Evolutionary conservation across 805 yeast species (phyloP).

Genomic region (Hanseniaspora meyeri): DNA sequence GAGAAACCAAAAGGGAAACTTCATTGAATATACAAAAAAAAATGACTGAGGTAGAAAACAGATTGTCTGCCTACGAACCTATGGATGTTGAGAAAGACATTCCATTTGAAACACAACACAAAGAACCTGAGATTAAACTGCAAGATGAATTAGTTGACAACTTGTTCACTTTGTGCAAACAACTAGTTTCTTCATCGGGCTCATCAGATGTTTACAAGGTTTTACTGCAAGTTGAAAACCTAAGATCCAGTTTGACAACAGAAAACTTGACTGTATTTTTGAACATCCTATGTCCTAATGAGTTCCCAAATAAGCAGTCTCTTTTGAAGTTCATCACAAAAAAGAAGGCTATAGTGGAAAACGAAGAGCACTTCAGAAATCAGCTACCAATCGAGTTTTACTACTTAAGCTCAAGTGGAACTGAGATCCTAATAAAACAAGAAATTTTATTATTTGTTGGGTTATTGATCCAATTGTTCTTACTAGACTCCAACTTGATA

Average conservation of each 20-base stretch:
- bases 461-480: slow-evolving; percentile 61
- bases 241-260: slow-evolving; percentile 53
- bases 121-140: slow-evolving; percentile 19
- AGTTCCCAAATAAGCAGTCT: slow-evolving; percentile 32
- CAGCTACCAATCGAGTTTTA: slow-evolving; percentile 27
- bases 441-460: slow-evolving; percentile 73
- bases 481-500: slow-evolving; percentile 50
- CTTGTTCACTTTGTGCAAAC: slow-evolving; percentile 26
- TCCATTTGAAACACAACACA: slow-evolving; percentile 10
- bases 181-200: slow-evolving; percentile 44
- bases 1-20: not conserved
- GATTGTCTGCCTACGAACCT: not conserved
- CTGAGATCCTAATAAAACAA: slow-evolving; percentile 41
- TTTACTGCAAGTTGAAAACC: slow-evolving; percentile 64
- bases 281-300: slow-evolving; percentile 41
- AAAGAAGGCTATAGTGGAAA: slow-evolving; percentile 28
- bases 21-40: not conserved
- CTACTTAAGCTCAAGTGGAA: slow-evolving; percentile 21
- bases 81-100: slow-evolving; percentile 22
- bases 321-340: slow-evolving; percentile 32
- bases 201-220: slow-evolving; percentile 76
- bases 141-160: slow-evolving; percentile 26
- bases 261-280: slow-evolving; percentile 46
- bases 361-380: slow-evolving; percentile 23
- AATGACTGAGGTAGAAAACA: slow-evolving; percentile 1